phyloP scores from a whole-genome alignment of 208 protist species.

The Trypanosoma platydactyli region DNA sequence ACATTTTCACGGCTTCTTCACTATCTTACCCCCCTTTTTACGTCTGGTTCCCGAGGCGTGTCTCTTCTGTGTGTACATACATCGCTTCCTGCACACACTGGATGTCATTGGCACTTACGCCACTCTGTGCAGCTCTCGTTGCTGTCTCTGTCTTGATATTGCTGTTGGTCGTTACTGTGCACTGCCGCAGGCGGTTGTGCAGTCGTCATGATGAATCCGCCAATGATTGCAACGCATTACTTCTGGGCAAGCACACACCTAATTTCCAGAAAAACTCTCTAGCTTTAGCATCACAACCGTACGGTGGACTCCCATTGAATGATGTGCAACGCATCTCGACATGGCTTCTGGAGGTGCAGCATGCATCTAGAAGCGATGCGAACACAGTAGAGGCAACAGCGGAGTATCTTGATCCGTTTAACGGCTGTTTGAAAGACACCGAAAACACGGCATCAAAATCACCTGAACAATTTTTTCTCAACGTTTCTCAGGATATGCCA shows the following conservation, averaged over 20 bases:
- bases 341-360: slow-evolving; percentile 7
- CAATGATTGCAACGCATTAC: neutral
- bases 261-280: neutral
- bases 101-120: slow-evolving; percentile 1
- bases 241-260: neutral
- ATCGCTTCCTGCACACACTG: neutral
- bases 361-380: neutral
- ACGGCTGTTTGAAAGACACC: neutral
- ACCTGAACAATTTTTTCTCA: neutral
- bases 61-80: neutral
- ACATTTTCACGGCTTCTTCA: neutral
- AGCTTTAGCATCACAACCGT: neutral
- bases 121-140: slow-evolving; percentile 1
- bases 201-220: neutral
- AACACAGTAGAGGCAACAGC: neutral
- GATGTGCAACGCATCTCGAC: slow-evolving; percentile 8
- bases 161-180: neutral
- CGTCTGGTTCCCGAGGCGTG: neutral
- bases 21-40: neutral
- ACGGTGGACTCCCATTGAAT: neutral
- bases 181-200: neutral
- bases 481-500: neutral
- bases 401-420: too few relatives aligned
- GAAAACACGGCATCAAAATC: neutral
- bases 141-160: neutral